Evolutionary conservation across 345 rosid genomes (phyloP).

Genomic region (Firmiana major): DNA sequence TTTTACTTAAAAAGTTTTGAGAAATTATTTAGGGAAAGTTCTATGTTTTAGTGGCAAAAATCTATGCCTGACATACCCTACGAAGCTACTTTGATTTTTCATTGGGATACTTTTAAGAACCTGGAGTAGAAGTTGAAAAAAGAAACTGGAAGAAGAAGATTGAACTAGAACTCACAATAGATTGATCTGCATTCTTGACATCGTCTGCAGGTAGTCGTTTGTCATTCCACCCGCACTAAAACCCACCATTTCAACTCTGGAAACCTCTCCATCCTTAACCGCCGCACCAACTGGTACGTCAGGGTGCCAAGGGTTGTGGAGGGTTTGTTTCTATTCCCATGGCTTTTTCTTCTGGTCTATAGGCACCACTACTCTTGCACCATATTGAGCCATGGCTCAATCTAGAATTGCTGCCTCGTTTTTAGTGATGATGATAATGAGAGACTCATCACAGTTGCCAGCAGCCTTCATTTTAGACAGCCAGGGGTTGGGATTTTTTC

Average conservation of each 20-base stretch:
- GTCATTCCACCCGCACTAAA: conserved; percentile 44
- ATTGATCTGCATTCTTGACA: conserved; percentile 42
- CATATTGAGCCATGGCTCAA: conserved; percentile 29
- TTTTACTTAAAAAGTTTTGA: background rate
- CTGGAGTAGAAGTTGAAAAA: background rate
- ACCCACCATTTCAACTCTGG: conserved; percentile 62
- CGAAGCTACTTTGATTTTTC: background rate
- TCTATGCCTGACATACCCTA: background rate
- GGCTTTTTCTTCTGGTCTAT: conserved; percentile 61
- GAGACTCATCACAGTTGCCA: background rate
- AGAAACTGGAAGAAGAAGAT: background rate
- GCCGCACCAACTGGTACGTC: conserved; percentile 47
- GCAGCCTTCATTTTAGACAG: background rate
- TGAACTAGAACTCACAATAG: conserved; percentile 35
- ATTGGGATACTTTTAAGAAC: background rate
- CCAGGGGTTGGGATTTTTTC: background rate
- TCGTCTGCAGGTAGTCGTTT: conserved; percentile 37
- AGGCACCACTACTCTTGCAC: conserved; percentile 42
- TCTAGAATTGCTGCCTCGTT: background rate
- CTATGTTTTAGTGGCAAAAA: background rate
- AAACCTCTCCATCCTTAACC: conserved; percentile 40
- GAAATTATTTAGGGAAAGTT: background rate
- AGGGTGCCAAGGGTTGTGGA: conserved; percentile 67
- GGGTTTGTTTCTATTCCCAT: conserved; percentile 46
- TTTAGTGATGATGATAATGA: background rate